Base-by-base conservation (phyloP, 2,329 filamentous ascomycete genomes). In the Beauveria brongniartii region DNA sequence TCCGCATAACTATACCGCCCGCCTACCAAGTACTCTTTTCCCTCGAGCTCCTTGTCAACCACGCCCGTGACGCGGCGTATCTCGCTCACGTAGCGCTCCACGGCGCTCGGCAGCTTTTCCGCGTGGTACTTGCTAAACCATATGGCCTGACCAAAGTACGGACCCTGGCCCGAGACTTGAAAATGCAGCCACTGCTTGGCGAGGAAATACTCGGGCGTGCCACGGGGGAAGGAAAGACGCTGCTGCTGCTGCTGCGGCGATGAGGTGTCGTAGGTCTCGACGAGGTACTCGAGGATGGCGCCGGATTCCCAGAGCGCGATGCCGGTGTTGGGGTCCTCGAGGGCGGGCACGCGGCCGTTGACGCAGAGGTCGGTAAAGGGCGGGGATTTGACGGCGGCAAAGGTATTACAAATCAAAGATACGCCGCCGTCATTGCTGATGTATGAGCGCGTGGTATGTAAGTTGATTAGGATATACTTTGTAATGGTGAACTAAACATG, bases 131-230 rank as follows among this genome's bases (percentile, higher is more conserved):
- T 62, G 62, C 65, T 62, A 62, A 72, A 74, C 71, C 72, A 74
- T 8, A 66, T 62, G 22, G 63, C 65, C 65, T 71, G 73, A 50
- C 72, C 72, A 51, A 65, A 76, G 61, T 76, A 76, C 2, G 74
- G 74, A 0, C 74, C 74, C 65, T 75, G 74, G 16, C 74, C 74
- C 18, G 72, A 75, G 64, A 70, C 70, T 55, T 76, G 74, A 62
- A 75, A 75, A 65, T 71, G 66, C 12, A 74, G 66, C 62, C 69
- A 74, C 65, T 75, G 72, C 64, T 71, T 72, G 50, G 69, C 59
- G 3, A 63, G 62, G 64, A 67, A 72, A 57, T 69, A 70, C 30
- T 74, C 72, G n/a, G 62, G 61, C 20, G 58, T 60, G 5, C 62
- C 63, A n/a, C 63, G 57, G 5, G 56, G 18, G 48, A 66, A 65